Evolutionary conservation across 2,329 filamentous ascomycete species (phyloP).

Genomic region (Phialocephala sp.): DNA sequence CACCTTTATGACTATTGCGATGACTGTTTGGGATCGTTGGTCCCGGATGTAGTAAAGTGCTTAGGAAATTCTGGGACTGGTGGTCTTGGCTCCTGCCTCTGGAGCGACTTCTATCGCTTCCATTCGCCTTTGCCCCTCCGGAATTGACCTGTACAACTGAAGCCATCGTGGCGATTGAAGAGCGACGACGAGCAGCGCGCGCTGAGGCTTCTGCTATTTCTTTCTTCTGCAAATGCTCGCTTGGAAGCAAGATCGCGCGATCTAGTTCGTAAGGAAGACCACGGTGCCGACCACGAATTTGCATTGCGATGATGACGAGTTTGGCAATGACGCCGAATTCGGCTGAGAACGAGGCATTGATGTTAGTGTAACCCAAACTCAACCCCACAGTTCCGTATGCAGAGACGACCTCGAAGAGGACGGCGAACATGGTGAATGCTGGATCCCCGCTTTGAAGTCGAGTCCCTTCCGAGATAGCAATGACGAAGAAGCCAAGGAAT

Average conservation of each 20-base stretch:
- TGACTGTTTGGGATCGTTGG: conserved; percentile 40
- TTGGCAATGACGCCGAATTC: conserved; percentile 74
- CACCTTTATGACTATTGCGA: conserved; percentile 23
- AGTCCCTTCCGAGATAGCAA: conserved; percentile 83
- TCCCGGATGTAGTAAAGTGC: conserved; percentile 41
- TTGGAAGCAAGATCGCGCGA: conserved; percentile 71
- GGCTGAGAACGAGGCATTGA: conserved; percentile 81
- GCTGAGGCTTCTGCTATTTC: conserved; percentile 54
- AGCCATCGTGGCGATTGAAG: conserved; percentile 24
- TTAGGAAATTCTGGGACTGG: conserved; percentile 35
- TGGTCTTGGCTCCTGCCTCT: conserved; percentile 18
- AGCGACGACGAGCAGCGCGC: conserved; percentile 25
- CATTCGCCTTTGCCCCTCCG: conserved; percentile 22
- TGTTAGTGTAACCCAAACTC: conserved; percentile 77
- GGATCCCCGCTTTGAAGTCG: conserved; percentile 64
- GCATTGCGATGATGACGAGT: conserved; percentile 71
- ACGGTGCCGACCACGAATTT: conserved; percentile 72
- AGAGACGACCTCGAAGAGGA: conserved; percentile 85
- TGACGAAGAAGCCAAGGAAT: conserved; percentile 90
- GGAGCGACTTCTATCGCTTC: conserved; percentile 20
- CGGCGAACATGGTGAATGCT: conserved; percentile 70
- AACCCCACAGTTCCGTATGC: conserved; percentile 95
- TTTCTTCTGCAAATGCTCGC: conserved; percentile 65
- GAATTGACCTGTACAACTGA: conserved; percentile 19
- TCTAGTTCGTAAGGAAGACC: conserved; percentile 73